phyloP scores from a whole-genome alignment of 805 yeast species.

The Myxozyma kluyveri region DNA sequence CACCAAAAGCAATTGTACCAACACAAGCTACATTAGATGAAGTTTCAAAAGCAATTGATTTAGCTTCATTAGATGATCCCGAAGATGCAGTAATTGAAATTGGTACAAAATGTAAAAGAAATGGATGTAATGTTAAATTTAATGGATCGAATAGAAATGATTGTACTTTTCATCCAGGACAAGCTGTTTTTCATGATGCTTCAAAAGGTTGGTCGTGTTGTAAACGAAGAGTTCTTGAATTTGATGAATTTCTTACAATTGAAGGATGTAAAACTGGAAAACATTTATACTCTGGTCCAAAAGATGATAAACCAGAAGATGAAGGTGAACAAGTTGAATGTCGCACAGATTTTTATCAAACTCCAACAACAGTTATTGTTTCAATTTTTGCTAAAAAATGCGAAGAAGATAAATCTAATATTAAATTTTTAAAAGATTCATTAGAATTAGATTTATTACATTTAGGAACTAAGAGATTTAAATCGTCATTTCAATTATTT shows the following conservation, averaged over 20 bases:
- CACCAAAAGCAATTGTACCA: constrained; percentile 15
- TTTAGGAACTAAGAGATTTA: constrained; percentile 26
- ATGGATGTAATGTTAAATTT: constrained; percentile 26
- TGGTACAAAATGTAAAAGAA: constrained; percentile 31
- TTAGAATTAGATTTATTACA: constrained; percentile 24
- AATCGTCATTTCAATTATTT: constrained; percentile 26
- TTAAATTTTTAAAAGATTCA: constrained; percentile 20
- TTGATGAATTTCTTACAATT: constrained; percentile 32
- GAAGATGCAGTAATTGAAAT: constrained; percentile 31
- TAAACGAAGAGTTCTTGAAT: constrained; percentile 32
- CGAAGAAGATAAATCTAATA: constrained; percentile 27
- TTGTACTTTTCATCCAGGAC: constrained; percentile 32
- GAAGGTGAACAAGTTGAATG: constrained; percentile 27
- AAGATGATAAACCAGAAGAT: constrained; percentile 9
- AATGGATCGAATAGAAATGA: constrained; percentile 28
- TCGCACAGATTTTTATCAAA: constrained; percentile 32
- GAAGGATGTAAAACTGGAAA: constrained; percentile 27
- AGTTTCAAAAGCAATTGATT: constrained; percentile 9
- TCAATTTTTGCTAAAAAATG: constrained; percentile 33
- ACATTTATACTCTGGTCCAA: constrained; percentile 28
- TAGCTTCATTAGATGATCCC: constrained; percentile 26
- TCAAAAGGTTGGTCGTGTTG: constrained; percentile 35
- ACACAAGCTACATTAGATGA: constrained; percentile 14
- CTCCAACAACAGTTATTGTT: constrained; percentile 33
- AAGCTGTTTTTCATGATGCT: constrained; percentile 32